These are phyloP conservation scores for Cladorrhinum sp. DNA, from an alignment of 2,329 filamentous ascomycete species.

Conservation along the genomic window DNA sequence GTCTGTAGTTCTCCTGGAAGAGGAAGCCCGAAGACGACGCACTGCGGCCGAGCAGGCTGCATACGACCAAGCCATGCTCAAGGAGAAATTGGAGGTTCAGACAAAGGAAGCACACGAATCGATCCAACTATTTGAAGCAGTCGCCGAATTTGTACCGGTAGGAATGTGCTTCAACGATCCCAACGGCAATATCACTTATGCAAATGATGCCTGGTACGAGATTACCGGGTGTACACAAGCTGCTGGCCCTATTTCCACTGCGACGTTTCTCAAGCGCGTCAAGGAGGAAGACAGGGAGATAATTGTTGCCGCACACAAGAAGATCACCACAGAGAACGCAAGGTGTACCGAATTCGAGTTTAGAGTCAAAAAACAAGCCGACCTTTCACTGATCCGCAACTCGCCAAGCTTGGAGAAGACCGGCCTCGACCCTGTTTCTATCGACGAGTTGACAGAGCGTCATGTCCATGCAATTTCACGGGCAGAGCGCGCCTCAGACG, in stretches of 20 bases:
- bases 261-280: slow-evolving; percentile 43
- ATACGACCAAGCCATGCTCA: slow-evolving; percentile 63
- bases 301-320: slow-evolving; percentile 41
- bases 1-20: slow-evolving; percentile 67
- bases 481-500: slow-evolving; percentile 43
- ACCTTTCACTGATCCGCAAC: slow-evolving; percentile 29
- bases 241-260: slow-evolving; percentile 24
- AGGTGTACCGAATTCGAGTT: slow-evolving; percentile 48
- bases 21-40: slow-evolving; percentile 60
- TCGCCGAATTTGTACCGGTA: slow-evolving; percentile 71
- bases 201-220: slow-evolving; percentile 64
- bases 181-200: slow-evolving; percentile 63
- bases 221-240: slow-evolving; percentile 44
- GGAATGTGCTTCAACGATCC: slow-evolving; percentile 70
- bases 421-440: slow-evolving; percentile 33
- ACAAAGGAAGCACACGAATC: slow-evolving; percentile 50
- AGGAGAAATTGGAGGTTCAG: slow-evolving; percentile 59
- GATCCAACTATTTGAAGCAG: slow-evolving; percentile 64
- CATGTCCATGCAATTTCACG: slow-evolving; percentile 48
- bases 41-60: slow-evolving; percentile 62
- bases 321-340: slow-evolving; percentile 33
- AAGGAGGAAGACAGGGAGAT: slow-evolving; percentile 45
- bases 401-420: slow-evolving; percentile 39
- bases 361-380: slow-evolving; percentile 36
- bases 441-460: slow-evolving; percentile 36